A percentile compares a stretch with the other conserved stretches of the same genome.
Conservation (phyloP, 225 moss, liverwort and hornwort genomes). For the Neckera pumila region DNA sequence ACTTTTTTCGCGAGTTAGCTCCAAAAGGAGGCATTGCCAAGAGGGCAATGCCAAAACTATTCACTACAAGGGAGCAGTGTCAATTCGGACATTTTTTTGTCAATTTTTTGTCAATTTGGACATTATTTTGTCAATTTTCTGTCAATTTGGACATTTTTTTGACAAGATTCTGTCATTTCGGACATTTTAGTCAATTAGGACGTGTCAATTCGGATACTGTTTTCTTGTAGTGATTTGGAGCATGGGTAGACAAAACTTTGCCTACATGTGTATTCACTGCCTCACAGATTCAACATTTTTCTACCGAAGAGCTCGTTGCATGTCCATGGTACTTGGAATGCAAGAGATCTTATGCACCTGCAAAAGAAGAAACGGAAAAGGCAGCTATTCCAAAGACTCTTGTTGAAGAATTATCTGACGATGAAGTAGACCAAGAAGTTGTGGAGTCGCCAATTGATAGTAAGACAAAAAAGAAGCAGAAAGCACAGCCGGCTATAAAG, state of each 20-base stretch:
- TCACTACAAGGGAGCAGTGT: too few species aligned
- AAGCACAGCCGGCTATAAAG: too few species aligned
- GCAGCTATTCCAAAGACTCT: rapidly evolving
- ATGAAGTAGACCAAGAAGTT: background rate
- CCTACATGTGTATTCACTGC: background rate
- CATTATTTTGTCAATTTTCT: too few species aligned
- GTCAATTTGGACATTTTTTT: too few species aligned
- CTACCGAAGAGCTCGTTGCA: background rate
- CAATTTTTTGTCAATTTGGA: too few species aligned
- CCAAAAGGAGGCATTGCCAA: background rate
- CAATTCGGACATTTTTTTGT: too few species aligned
- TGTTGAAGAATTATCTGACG: background rate
- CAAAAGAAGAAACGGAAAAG: background rate
- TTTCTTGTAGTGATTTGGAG: too few species aligned
- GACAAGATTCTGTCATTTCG: too few species aligned
- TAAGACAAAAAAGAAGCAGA: too few species aligned
- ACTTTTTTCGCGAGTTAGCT: background rate
- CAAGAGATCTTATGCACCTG: background rate
- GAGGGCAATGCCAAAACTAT: background rate
- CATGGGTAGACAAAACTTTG: background rate
- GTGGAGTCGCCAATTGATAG: rapidly evolving
- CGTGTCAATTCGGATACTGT: too few species aligned
- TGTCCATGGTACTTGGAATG: background rate
- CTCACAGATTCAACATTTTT: background rate
- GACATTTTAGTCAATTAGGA: too few species aligned